A percentile compares a stretch with the other conserved stretches of the same genome.
Conservation (phyloP, 495 filamentous ascomycete species). For the Trichoderma erinaceum region DNA sequence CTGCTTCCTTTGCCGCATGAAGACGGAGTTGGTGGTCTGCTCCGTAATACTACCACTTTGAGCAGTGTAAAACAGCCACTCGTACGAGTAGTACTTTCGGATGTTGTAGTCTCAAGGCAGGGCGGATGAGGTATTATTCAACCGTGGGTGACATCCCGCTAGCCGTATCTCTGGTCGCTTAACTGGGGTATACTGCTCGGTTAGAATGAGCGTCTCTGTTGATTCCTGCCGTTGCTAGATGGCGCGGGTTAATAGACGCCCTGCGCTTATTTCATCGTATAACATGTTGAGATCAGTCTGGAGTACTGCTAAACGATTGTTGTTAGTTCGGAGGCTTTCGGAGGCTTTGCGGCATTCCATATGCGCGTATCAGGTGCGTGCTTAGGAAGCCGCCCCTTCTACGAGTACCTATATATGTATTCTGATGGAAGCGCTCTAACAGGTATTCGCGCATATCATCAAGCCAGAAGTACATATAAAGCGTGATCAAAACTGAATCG, state of each 20-base stretch:
- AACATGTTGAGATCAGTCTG: no score
- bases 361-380: no score
- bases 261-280: no score
- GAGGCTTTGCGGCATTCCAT: no score
- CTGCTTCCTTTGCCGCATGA: background rate
- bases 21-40: slow-evolving; percentile 3
- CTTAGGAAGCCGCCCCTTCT: background rate
- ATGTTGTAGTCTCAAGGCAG: background rate
- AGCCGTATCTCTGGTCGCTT: slow-evolving; percentile 4
- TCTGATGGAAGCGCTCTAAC: background rate
- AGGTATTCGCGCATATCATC: slow-evolving; percentile 4
- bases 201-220: background rate
- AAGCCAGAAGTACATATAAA: background rate
- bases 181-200: background rate
- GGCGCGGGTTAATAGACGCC: no score
- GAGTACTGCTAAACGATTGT: no score
- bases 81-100: background rate
- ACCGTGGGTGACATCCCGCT: slow-evolving; percentile 8
- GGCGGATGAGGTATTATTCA: slow-evolving; percentile 1
- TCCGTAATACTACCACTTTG: background rate
- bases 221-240: background rate
- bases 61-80: background rate
- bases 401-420: background rate
- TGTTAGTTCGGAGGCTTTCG: no score
- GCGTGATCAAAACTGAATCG: background rate